Base-by-base conservation (phyloP, 768 basidiomycete genomes). In the Mycena sanguinolenta region DNA sequence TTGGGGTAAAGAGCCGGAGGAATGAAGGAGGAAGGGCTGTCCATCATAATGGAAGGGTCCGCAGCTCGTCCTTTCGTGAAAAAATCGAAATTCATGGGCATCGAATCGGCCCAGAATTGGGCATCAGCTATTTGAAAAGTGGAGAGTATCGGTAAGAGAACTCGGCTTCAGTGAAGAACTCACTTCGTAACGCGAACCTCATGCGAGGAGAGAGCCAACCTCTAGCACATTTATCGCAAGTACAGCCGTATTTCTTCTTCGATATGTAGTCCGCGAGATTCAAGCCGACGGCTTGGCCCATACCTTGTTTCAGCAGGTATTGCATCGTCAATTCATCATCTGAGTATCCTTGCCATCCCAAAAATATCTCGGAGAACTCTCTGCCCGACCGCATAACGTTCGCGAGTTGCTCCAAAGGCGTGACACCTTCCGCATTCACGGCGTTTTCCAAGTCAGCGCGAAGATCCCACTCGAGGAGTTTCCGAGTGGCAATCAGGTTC, bases 311-410 rank as follows among this genome's bases (percentile, higher is more conserved):
- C 19, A 67, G 55, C 12, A 69, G 53, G 23, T 21, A 64, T 50
- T 74, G 63, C 21, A 62, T 59, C 6, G 53, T 63, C n/a, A 74
- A 46, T 21, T 65, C 63, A 9, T 58, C 49, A 2, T 44, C 36
- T 4, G 63, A 65, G 39, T 74, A 65, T 8, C 73, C 73, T 10
- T 58, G 28, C 73, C 73, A 74, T 4, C 30, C 63, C 55, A 72
- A 19, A 30, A 72, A 46, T 42, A 61, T 72, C 57, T 74, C 73
- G 3, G 59, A 12, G 55, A 74, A 74, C 13, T 72, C 67, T 8
- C 71, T 63, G 9, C 16, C 25, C 8, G 59, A 63, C 34, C 60
- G 44, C 73, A 74, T 74, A 8, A 2, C 38, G 21, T 62, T 44
- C 12, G 28, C 42, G 14, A 74, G 38, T 13, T 32, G 58, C 46